Evolutionary conservation across 1,139 yeast genomes (phyloP).

Genomic region (Saccharomycopsis hybrid): DNA sequence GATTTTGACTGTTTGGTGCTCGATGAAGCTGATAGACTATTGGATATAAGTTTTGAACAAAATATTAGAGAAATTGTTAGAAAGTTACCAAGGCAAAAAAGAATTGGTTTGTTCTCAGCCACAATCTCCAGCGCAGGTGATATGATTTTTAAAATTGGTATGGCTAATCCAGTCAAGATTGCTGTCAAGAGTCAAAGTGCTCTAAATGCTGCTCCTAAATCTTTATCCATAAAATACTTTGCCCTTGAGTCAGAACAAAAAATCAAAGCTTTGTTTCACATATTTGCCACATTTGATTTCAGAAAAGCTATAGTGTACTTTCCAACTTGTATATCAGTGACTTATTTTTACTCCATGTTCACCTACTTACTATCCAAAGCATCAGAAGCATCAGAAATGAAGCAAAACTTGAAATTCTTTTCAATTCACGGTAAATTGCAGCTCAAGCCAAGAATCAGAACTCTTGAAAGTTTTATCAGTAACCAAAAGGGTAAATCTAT

Average conservation of each 20-base stretch:
- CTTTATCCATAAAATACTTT: constrained; percentile 59
- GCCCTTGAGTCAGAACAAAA: constrained; percentile 56
- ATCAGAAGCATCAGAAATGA: constrained; percentile 22
- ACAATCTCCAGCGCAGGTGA: constrained; percentile 63
- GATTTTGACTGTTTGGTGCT: constrained; percentile 70
- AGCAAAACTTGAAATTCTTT: constrained; percentile 38
- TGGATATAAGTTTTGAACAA: constrained; percentile 70
- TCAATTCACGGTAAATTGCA: constrained; percentile 84
- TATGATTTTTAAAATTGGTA: constrained; percentile 62
- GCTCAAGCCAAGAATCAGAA: constrained; percentile 67
- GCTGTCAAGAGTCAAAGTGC: constrained; percentile 50
- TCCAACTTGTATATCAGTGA: constrained; percentile 84
- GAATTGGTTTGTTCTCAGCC: constrained; percentile 92
- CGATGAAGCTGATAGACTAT: constrained; percentile 89
- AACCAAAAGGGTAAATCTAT: constrained; percentile 43
- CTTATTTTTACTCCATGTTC: constrained; percentile 61
- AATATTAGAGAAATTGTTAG: constrained; percentile 64
- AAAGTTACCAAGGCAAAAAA: constrained; percentile 76
- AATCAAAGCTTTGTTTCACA: constrained; percentile 48
- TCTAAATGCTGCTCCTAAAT: constrained; percentile 43
- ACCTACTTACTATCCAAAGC: constrained; percentile 28
- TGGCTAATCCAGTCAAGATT: constrained; percentile 83
- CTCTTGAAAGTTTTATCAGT: constrained; percentile 50
- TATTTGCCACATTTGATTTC: constrained; percentile 49
- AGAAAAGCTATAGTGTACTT: constrained; percentile 80